Evolutionary conservation across 495 filamentous ascomycete species (phyloP).

Genomic region (Penicillium taxi): DNA sequence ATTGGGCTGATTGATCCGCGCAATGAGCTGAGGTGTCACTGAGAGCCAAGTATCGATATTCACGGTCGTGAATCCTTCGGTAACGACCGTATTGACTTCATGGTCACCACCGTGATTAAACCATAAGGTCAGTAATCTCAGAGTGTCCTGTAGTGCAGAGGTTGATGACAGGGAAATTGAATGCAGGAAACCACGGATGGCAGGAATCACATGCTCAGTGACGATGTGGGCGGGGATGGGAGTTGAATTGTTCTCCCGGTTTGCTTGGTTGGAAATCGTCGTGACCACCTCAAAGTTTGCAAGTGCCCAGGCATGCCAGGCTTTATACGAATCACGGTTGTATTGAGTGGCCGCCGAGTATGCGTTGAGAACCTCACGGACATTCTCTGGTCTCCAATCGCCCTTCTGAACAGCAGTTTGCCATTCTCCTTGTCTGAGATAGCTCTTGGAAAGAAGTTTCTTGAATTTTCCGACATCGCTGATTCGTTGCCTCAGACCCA

Average conservation of each 20-base stretch:
- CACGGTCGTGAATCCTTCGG: constrained; percentile 80
- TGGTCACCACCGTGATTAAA: constrained; percentile 83
- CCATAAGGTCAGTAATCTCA: constrained; percentile 90
- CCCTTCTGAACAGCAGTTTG: constrained; percentile 71
- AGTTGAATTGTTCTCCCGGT: constrained; percentile 42
- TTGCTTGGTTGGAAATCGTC: constrained; percentile 54
- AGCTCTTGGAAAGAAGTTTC: constrained; percentile 85
- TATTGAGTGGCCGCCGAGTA: constrained; percentile 88
- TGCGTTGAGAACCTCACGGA: constrained; percentile 61
- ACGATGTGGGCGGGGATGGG: constrained; percentile 56
- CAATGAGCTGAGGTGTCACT: constrained; percentile 95
- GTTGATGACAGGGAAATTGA: constrained; percentile 86
- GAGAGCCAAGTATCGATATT: constrained; percentile 97
- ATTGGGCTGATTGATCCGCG: constrained; percentile 93
- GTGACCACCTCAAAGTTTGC: constrained; percentile 98
- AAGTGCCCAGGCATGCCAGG: constrained; percentile 98
- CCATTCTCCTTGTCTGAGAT: constrained; percentile 94
- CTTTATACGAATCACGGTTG: constrained; percentile 92
- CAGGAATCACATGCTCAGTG: constrained; percentile 84
- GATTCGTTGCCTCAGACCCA: constrained; percentile 32
- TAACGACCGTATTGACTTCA: constrained; percentile 80
- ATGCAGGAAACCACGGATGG: constrained; percentile 88
- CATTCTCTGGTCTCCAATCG: constrained; percentile 75
- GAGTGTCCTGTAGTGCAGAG: constrained; percentile 90
- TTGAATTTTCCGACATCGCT: constrained; percentile 43